These are phyloP conservation scores for Papiliotrema nemorosa DNA, from an alignment of 1,284 basidiomycete genomes.

Conservation along the genomic window DNA sequence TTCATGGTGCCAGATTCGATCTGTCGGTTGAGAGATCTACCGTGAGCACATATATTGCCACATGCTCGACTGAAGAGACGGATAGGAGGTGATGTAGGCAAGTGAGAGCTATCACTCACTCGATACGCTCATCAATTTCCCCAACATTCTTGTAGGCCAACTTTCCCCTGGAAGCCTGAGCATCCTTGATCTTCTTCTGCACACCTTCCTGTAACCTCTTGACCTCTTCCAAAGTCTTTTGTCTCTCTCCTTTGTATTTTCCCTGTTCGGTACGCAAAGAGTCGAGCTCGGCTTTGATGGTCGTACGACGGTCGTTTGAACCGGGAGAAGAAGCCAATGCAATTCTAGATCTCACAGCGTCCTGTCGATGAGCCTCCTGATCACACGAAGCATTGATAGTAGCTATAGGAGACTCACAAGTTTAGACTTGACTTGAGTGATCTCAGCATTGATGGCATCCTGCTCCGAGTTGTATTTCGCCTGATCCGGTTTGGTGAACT, in stretches of 20 bases:
- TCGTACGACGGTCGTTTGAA: slow-evolving; percentile 58
- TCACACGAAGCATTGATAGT: neutral
- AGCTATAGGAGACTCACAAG: slow-evolving; percentile 58
- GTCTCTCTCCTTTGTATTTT: slow-evolving; percentile 65
- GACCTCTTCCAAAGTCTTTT: slow-evolving; percentile 77
- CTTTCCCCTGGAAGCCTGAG: slow-evolving; percentile 78
- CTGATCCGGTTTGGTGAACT: slow-evolving; percentile 71
- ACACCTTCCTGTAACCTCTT: slow-evolving; percentile 75
- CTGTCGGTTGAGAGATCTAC: slow-evolving; percentile 74
- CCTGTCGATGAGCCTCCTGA: slow-evolving; percentile 52
- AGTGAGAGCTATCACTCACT: slow-evolving; percentile 54
- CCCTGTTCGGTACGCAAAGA: slow-evolving; percentile 75
- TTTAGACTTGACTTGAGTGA: slow-evolving; percentile 73
- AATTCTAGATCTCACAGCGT: slow-evolving; percentile 75
- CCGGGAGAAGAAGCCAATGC: slow-evolving; percentile 58
- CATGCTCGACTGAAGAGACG: slow-evolving; percentile 5
- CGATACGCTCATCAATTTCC: slow-evolving; percentile 86
- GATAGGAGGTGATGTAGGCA: neutral
- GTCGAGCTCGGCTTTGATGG: slow-evolving; percentile 79
- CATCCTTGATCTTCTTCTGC: slow-evolving; percentile 85
- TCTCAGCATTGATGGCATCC: slow-evolving; percentile 73
- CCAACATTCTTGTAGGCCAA: slow-evolving; percentile 75
- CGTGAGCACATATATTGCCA: slow-evolving; percentile 12
- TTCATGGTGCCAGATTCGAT: slow-evolving; percentile 91
- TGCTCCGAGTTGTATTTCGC: slow-evolving; percentile 75